A percentile compares a stretch with the other conserved stretches of the same genome.
These are phyloP conservation scores for Mycena chlorophos DNA, from an alignment of 768 basidiomycete species.

Conservation along the genomic window DNA sequence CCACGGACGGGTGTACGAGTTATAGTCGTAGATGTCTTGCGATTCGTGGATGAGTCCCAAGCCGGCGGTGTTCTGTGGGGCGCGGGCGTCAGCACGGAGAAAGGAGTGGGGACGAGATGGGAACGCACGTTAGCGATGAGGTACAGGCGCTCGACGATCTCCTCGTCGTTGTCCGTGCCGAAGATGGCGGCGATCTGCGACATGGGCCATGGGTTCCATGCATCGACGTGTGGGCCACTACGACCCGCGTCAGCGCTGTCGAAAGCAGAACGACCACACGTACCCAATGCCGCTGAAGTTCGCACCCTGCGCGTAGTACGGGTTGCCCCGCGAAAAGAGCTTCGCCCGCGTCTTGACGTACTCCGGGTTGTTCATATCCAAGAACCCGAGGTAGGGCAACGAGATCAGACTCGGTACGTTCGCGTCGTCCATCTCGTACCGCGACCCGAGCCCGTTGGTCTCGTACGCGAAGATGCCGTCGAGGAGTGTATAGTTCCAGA, in stretches of 20 bases:
- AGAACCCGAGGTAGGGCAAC: conserved; percentile 76
- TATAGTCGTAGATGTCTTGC: conserved; percentile 57
- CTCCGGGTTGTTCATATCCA: conserved; percentile 55
- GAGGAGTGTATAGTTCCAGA: conserved; percentile 62
- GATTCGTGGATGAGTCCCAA: conserved; percentile 82
- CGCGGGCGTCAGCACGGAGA: conserved; percentile 3
- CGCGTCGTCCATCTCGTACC: conserved; percentile 84
- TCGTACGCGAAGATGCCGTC: conserved; percentile 76
- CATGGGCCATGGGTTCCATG: conserved; percentile 84
- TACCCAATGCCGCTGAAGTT: conserved; percentile 72
- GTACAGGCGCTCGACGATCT: conserved; percentile 64
- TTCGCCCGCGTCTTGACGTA: conserved; percentile 67
- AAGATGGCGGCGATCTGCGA: conserved; percentile 74
- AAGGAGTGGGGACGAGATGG: neutral
- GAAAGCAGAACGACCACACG: conserved; percentile 23
- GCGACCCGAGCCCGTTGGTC: conserved; percentile 71
- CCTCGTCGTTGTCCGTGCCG: conserved; percentile 69
- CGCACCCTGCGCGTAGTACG: conserved; percentile 65
- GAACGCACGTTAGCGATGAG: conserved; percentile 64
- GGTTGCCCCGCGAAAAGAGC: conserved; percentile 63
- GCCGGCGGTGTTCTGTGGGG: conserved; percentile 62
- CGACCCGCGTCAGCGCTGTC: neutral
- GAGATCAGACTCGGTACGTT: conserved; percentile 85
- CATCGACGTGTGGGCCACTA: conserved; percentile 74
- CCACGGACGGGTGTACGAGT: conserved; percentile 69